Evolutionary conservation across 2,329 filamentous ascomycete genomes (phyloP).

Genomic region (Zarea fungicola): DNA sequence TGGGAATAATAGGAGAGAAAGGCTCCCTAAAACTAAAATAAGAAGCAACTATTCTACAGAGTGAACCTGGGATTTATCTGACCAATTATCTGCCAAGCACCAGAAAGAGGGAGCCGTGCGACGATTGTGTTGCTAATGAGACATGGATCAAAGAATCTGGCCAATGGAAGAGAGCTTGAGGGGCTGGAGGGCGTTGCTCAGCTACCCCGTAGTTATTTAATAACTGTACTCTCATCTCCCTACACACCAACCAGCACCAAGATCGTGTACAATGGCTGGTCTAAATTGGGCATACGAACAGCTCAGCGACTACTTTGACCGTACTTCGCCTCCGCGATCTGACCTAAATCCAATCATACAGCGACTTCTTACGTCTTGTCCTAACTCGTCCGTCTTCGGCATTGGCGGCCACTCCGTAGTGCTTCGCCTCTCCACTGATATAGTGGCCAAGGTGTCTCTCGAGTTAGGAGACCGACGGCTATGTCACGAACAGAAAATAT

Average conservation of each 20-base stretch:
- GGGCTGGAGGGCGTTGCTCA: too few relatives aligned
- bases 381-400: conserved; percentile 14
- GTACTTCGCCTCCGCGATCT: not conserved
- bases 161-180: too few relatives aligned
- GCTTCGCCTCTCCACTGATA: conserved; percentile 14
- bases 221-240: not conserved
- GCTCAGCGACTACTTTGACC: not conserved
- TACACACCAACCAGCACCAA: not conserved
- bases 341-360: conserved; percentile 15
- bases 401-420: conserved; percentile 18
- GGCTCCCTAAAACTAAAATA: too few relatives aligned
- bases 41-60: too few relatives aligned
- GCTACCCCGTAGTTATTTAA: too few relatives aligned
- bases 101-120: too few relatives aligned
- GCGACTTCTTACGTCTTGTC: conserved; percentile 12
- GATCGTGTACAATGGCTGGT: not conserved
- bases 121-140: too few relatives aligned
- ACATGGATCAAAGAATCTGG: too few relatives aligned
- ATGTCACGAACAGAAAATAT: conserved; percentile 16
- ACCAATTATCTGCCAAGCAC: too few relatives aligned
- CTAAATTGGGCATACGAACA: conserved; percentile 1
- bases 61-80: too few relatives aligned
- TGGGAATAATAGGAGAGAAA: too few relatives aligned
- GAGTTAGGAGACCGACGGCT: conserved; percentile 15
- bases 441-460: conserved; percentile 17